A percentile compares a stretch with the other conserved stretches of the same genome.
These are phyloP conservation scores for Heterobasidion annosum DNA, from an alignment of 1,284 basidiomycete genomes.

Conservation along the genomic window DNA sequence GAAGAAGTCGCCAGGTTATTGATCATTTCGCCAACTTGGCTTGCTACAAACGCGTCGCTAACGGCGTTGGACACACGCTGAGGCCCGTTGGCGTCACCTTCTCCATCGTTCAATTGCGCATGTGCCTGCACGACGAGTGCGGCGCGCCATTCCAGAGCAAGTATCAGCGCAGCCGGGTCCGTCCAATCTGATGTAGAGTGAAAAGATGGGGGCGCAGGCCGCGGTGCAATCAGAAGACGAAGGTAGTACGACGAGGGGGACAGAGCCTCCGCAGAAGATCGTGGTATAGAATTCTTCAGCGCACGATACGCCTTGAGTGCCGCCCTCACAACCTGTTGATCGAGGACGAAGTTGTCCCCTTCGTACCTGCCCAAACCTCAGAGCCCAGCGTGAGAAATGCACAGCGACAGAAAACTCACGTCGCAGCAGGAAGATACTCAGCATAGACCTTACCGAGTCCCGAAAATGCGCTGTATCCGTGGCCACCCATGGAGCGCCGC, in stretches of 20 bases:
- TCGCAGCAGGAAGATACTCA: slow-evolving; percentile 55
- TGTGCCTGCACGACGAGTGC: slow-evolving; percentile 46
- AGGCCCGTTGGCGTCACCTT: slow-evolving; percentile 42
- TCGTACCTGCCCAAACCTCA: slow-evolving; percentile 40
- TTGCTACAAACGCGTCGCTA: slow-evolving; percentile 59
- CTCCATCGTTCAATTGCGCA: slow-evolving; percentile 19
- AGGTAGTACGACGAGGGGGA: slow-evolving; percentile 46
- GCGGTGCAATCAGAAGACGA: slow-evolving; percentile 29
- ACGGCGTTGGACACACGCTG: slow-evolving; percentile 54
- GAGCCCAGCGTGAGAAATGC: not conserved
- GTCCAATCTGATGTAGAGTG: slow-evolving; percentile 21
- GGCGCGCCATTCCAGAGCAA: slow-evolving; percentile 54
- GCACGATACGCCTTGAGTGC: slow-evolving; percentile 49
- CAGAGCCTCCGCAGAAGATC: slow-evolving; percentile 17
- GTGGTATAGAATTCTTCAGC: slow-evolving; percentile 18
- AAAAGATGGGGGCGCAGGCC: slow-evolving; percentile 8
- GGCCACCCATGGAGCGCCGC: slow-evolving; percentile 68
- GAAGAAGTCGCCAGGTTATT: slow-evolving; percentile 15
- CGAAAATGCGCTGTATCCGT: slow-evolving; percentile 66
- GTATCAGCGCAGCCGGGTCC: slow-evolving; percentile 29
- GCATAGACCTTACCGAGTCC: slow-evolving; percentile 61
- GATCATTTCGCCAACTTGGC: slow-evolving; percentile 42
- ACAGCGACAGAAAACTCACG: slow-evolving; percentile 28
- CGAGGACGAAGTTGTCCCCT: slow-evolving; percentile 72
- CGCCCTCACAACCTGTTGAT: slow-evolving; percentile 64